phyloP scores from a whole-genome alignment of 768 basidiomycete species.

The Leccinellum rugosiceps region DNA sequence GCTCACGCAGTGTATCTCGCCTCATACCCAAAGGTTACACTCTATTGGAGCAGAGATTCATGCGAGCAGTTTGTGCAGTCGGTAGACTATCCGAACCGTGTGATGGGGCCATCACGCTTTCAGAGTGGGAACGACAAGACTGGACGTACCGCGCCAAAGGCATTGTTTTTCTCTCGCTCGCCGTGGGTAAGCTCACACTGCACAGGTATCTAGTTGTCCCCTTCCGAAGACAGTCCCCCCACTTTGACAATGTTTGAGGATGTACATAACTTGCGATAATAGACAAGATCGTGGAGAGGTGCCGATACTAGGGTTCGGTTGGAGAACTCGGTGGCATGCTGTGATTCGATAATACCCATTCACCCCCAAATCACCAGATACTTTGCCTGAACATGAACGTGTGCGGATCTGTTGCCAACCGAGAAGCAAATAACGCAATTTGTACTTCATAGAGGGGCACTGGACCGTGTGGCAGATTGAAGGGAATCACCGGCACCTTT shows the following conservation, averaged over 20 bases:
- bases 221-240: constrained; percentile 47
- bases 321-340: constrained; percentile 74
- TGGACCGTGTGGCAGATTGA: neutral
- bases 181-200: neutral
- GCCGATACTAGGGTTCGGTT: constrained; percentile 53
- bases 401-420: neutral
- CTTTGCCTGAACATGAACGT: neutral
- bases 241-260: constrained; percentile 81
- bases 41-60: constrained; percentile 79
- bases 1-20: constrained; percentile 84
- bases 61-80: constrained; percentile 55
- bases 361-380: constrained; percentile 8
- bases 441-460: neutral
- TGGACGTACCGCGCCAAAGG: constrained; percentile 99
- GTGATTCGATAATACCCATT: constrained; percentile 28
- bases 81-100: constrained; percentile 33
- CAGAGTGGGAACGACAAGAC: constrained; percentile 82
- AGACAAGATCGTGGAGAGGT: constrained; percentile 59
- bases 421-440: neutral
- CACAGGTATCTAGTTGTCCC: constrained; percentile 83
- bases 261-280: constrained; percentile 45
- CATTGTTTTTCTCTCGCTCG: constrained; percentile 25
- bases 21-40: constrained; percentile 97
- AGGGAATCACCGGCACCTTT: constrained; percentile 4
- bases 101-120: constrained; percentile 57